Conservation (phyloP, 2,329 filamentous ascomycete genomes). For the Orbilia javanica region DNA sequence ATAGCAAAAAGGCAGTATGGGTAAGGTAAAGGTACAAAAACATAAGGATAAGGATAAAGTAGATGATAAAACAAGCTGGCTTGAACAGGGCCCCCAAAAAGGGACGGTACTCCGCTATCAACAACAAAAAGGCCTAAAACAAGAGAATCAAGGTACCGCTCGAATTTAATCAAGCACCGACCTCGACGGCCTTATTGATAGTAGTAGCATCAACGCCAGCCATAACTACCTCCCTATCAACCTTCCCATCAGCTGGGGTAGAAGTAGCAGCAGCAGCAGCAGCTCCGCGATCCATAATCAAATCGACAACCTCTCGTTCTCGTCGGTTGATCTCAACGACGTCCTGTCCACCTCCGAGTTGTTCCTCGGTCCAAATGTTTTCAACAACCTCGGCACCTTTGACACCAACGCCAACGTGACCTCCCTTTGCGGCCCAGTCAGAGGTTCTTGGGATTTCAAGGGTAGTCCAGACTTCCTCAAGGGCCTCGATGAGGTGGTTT, state of each 20-base stretch:
- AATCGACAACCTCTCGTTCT: constrained; percentile 41
- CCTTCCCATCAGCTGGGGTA: not conserved
- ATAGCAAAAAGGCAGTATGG: not conserved
- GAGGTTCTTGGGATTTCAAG: constrained; percentile 92
- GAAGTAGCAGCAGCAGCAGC: constrained; percentile 4
- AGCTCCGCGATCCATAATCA: constrained; percentile 41
- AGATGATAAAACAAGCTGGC: not conserved
- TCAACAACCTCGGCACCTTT: constrained; percentile 71
- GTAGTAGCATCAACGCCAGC: constrained; percentile 6
- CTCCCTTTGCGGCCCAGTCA: constrained; percentile 90
- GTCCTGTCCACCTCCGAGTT: constrained; percentile 77
- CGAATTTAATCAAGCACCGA: constrained; percentile 32
- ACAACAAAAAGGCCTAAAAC: not conserved
- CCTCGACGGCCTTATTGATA: constrained; percentile 34
- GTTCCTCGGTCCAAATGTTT: constrained; percentile 87
- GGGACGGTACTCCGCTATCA: not conserved
- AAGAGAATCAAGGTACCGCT: not conserved
- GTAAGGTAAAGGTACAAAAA: not conserved
- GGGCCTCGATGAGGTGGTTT: constrained; percentile 83
- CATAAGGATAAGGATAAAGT: not conserved
- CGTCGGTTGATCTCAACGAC: constrained; percentile 33
- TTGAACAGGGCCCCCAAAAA: not conserved
- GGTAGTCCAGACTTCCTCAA: constrained; percentile 89
- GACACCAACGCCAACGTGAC: constrained; percentile 93
- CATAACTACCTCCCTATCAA: constrained; percentile 30